Conservation (phyloP, 768 basidiomycete species). For the Boletus rubroflammeus region DNA sequence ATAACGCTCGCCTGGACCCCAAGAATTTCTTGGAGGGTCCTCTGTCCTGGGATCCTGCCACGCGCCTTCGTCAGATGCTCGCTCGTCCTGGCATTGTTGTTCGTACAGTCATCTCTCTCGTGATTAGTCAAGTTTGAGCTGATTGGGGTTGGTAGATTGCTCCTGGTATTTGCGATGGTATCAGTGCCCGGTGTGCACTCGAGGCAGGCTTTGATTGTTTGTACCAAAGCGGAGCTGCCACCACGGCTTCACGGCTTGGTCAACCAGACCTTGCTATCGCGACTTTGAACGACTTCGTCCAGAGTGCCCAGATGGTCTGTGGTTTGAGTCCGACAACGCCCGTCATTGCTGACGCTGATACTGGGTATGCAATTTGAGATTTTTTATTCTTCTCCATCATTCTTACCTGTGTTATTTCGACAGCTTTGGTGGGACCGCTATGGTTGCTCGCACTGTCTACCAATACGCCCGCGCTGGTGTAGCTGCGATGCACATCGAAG, state of each 20-base stretch:
- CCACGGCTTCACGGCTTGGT: constrained; percentile 74
- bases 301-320: constrained; percentile 68
- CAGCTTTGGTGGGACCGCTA: constrained; percentile 69
- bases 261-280: constrained; percentile 79
- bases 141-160: constrained; percentile 45
- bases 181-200: constrained; percentile 74
- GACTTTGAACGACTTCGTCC: constrained; percentile 73
- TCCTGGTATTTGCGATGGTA: constrained; percentile 78
- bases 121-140: background rate
- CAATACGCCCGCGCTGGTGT: constrained; percentile 68
- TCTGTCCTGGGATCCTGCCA: constrained; percentile 63
- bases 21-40: constrained; percentile 67
- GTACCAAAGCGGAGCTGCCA: constrained; percentile 80
- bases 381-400: background rate
- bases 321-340: constrained; percentile 60
- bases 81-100: constrained; percentile 75
- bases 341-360: constrained; percentile 79
- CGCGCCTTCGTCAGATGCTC: constrained; percentile 66
- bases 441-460: constrained; percentile 72
- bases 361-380: constrained; percentile 44
- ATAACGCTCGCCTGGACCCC: constrained; percentile 67
- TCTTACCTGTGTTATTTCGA: constrained; percentile 5
- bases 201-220: constrained; percentile 77
- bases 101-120: constrained; percentile 23
- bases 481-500: constrained; percentile 75